A percentile compares a stretch with the other conserved stretches of the same genome.
phyloP scores from a whole-genome alignment of 192 early-diverging fungal species.

The Umbelopsis ramanniana region DNA sequence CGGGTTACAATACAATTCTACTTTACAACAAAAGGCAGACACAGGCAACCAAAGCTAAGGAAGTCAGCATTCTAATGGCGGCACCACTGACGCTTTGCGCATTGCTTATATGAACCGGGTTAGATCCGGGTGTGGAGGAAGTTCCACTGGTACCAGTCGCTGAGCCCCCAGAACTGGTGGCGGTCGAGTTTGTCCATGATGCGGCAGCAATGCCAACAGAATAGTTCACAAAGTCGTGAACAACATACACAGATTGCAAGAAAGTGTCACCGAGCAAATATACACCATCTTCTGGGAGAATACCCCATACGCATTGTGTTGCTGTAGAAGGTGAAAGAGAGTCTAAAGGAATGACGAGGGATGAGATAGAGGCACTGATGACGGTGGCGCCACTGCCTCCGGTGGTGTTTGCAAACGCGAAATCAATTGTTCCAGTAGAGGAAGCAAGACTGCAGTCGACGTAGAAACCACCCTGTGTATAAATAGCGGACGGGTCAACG shows the following conservation, averaged over 20 bases:
- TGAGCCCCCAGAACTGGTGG: neutral
- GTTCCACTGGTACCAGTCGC: neutral
- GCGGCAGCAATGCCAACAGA: constrained; percentile 34
- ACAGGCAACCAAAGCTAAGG: too few species aligned
- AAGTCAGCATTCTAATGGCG: too few species aligned
- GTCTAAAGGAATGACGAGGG: constrained; percentile 38
- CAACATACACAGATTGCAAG: constrained; percentile 33
- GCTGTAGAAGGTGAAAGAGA: constrained; percentile 9
- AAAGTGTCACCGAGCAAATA: constrained; percentile 40
- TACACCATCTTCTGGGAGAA: constrained; percentile 31
- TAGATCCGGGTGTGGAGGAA: neutral
- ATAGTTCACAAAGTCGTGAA: constrained; percentile 40
- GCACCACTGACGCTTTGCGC: too few species aligned
- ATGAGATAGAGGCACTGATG: constrained; percentile 19
- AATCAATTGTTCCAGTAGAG: constrained; percentile 1
- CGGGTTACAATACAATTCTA: too few species aligned
- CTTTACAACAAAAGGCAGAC: too few species aligned
- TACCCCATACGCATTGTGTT: constrained; percentile 31
- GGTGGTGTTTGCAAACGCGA: constrained; percentile 16
- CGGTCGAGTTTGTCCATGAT: neutral
- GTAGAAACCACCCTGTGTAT: constrained; percentile 23
- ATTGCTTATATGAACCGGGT: too few species aligned
- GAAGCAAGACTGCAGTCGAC: constrained; percentile 26
- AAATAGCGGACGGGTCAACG: constrained; percentile 22
- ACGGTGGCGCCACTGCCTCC: constrained; percentile 22